A percentile compares a stretch with the other conserved stretches of the same genome.
Conservation (phyloP, 352 stramenopile genomes). For the Poterioochromonas sp. region DNA sequence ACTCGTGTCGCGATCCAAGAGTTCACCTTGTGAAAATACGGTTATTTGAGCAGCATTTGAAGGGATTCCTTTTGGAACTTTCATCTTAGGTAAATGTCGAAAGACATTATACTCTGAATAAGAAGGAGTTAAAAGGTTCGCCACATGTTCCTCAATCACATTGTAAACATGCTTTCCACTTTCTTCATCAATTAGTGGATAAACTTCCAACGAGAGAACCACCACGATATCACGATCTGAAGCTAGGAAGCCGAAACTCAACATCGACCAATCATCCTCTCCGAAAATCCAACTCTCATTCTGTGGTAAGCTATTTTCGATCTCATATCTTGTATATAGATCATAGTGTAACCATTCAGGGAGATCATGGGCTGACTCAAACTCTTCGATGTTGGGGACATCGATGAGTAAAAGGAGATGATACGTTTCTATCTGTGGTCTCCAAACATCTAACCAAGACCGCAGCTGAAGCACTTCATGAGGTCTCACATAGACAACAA, state of each 20-base stretch:
- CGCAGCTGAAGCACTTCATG: no score
- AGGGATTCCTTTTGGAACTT: neutral
- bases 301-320: neutral
- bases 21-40: neutral
- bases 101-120: no score
- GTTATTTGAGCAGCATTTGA: neutral
- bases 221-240: neutral
- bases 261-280: neutral
- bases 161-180: neutral
- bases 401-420: no score
- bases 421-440: no score
- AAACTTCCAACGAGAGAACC: neutral
- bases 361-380: no score
- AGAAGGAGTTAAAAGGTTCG: neutral
- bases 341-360: neutral
- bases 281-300: neutral
- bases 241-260: neutral
- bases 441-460: no score
- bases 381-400: no score
- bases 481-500: no score
- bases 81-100: neutral
- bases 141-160: neutral
- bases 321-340: neutral
- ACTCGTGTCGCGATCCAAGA: neutral
- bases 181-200: neutral